Evolutionary conservation across 805 yeast genomes (phyloP), one percentile per base, ranked within the genome.

Genomic region (Nakazawaea ernobii): DNA sequence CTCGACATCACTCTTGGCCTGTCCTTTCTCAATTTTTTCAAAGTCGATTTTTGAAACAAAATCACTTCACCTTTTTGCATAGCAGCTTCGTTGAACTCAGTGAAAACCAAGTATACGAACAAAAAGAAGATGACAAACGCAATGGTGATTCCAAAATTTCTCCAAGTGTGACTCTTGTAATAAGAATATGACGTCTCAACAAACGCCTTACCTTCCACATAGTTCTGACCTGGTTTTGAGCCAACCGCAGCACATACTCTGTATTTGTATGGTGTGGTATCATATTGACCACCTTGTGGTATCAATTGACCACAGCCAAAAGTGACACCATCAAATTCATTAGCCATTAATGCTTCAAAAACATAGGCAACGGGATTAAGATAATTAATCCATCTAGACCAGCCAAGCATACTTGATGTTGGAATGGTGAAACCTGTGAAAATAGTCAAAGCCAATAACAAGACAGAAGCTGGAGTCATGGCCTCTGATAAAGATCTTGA

Each of bases 61-160:
- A 82, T 65, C 30, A 84, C 71, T 62, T 84, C 91, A 70, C 91
- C 91, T 64, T 79, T 79, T 62, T 80, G 86, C 69, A 74, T 71
- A 2, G 86, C 79, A 59, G 83, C 80, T 58, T 73, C 75, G 55
- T 79, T 78, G 52, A 57, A 65, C 59, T 85, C 91, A 45, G 79
- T 73, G 49, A 79, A 67, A 2, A 66, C 32, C 50, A 85, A 60
- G 60, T 84, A 83, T 9, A 76, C 67, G 44, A 53, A 57, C 46
- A 82, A 69, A 63, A 84, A 81, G 61, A 79, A 71, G 39, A 82
- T 49, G 24, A 66, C 63, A 58, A 74, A 86, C 1, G 72, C 88
- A 50, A 81, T 43, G 35, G 71, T 62, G 53, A 86, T 82, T 60
- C 91, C 96, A 52, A 82, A 75, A 59, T 88, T 84, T 68, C 95